phyloP scores from a whole-genome alignment of 306 rosid genomes.

The Cucumis melo region DNA sequence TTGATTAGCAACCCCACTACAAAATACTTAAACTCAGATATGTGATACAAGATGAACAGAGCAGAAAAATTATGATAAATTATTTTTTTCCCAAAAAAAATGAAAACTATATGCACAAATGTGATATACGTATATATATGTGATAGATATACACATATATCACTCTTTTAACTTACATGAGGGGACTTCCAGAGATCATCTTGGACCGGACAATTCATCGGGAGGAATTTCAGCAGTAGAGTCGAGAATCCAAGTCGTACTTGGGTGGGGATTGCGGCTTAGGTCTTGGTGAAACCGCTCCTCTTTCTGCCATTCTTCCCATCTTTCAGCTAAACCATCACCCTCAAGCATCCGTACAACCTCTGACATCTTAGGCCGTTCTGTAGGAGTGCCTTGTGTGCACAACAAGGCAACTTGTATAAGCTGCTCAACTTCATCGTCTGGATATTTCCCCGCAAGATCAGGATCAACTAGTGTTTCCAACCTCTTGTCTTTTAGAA shows the following conservation, averaged over 20 bases:
- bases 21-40: neutral
- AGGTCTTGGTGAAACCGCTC: slow-evolving; percentile 54
- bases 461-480: slow-evolving; percentile 67
- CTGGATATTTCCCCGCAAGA: slow-evolving; percentile 44
- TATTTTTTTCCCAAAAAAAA: neutral
- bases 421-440: slow-evolving; percentile 59
- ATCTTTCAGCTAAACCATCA: slow-evolving; percentile 73
- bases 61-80: neutral
- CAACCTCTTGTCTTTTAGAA: slow-evolving; percentile 53
- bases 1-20: neutral
- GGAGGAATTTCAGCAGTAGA: slow-evolving; percentile 57
- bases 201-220: slow-evolving; percentile 80
- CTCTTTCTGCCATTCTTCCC: slow-evolving; percentile 92
- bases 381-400: slow-evolving; percentile 64
- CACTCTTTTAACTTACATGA: slow-evolving; percentile 3
- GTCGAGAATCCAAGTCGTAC: slow-evolving; percentile 48
- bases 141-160: neutral
- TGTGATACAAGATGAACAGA: neutral
- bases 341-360: slow-evolving; percentile 97
- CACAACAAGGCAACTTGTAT: slow-evolving; percentile 82
- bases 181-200: slow-evolving; percentile 27
- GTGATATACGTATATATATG: neutral
- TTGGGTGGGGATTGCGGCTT: slow-evolving; percentile 23
- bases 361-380: slow-evolving; percentile 91
- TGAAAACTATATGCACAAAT: slow-evolving; percentile 8